A percentile compares a stretch with the other conserved stretches of the same genome.
These are phyloP conservation scores for Fistulinella prunicolor DNA, from an alignment of 768 basidiomycete genomes.

Conservation along the genomic window DNA sequence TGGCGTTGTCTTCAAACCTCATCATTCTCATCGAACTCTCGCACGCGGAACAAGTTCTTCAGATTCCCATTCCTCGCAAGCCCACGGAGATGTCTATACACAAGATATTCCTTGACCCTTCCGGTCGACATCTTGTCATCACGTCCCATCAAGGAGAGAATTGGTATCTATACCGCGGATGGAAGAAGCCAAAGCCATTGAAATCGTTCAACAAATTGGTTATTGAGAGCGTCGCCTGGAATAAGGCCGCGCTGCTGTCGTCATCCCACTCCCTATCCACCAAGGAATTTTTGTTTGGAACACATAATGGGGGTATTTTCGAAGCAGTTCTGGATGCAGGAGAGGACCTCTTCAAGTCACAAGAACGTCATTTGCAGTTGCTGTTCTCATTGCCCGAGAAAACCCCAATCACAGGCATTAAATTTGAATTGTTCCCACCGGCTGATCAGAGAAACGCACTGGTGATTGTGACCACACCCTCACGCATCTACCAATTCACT, in stretches of 20 bases:
- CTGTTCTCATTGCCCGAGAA: conserved; percentile 79
- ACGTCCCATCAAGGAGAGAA: conserved; percentile 89
- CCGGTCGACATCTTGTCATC: conserved; percentile 85
- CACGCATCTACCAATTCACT: conserved; percentile 87
- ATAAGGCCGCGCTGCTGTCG: conserved; percentile 62
- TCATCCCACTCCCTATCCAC: conserved; percentile 71
- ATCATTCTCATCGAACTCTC: conserved; percentile 89
- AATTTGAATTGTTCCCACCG: conserved; percentile 72
- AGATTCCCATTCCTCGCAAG: conserved; percentile 74
- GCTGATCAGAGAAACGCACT: conserved; percentile 60
- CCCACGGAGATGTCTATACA: conserved; percentile 72
- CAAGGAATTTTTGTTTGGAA: conserved; percentile 83
- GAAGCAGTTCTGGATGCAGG: conserved; percentile 88
- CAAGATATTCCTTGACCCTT: conserved; percentile 89
- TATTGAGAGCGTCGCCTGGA: conserved; percentile 93
- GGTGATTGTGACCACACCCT: conserved; percentile 80
- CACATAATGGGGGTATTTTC: conserved; percentile 79
- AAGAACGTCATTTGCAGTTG: conserved; percentile 71
- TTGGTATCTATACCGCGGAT: conserved; percentile 81
- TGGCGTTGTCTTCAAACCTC: conserved; percentile 73
- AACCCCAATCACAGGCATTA: conserved; percentile 81
- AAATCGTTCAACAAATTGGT: conserved; percentile 76
- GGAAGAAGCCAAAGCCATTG: conserved; percentile 80
- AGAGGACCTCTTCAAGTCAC: conserved; percentile 89
- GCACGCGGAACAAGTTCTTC: conserved; percentile 81